Base-by-base conservation (phyloP, 805 yeast genomes). In the Spathaspora boniae region DNA sequence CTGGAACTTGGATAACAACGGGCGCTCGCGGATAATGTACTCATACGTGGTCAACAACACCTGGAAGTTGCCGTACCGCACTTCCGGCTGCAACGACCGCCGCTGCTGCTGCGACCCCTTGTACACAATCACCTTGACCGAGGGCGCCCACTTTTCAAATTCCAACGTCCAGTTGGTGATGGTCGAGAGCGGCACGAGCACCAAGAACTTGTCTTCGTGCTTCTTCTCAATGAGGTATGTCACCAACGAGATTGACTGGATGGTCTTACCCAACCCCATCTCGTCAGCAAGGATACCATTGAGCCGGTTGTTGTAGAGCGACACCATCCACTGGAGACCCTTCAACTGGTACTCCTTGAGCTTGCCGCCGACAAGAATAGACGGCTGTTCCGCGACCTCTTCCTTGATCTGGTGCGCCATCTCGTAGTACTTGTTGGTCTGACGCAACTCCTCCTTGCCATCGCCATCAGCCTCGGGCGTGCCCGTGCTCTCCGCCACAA, bases 141-240 rank as follows among this genome's bases (percentile, higher is more conserved):
- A 48, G n/a, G 95, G 94, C 0, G 93, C 94, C 94, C 94, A 85
- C 58, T 82, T 82, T 44, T 84, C 93, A 53, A 85, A 85, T 59
- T 85, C 95, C 38, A 82, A 43, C 9, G 85, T 82, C 95, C 95
- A 85, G 54, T 85, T 85, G 2, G 94, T 83, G 27, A 85, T 74
- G 0, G 94, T 86, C 2, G 93, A 84, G 44, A 85, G 66, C 4
- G 95, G 95, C 20, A 85, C 94, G 56, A 85, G 80, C 29, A 85
- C 86, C 52, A 85, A 70, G 47, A 80, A 85, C 38, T 86, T 86
- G 21, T 82, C 86, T 31, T 70, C 73, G 37, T 79, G 73, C 50
- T 85, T 85, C 26, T 59, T 66, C 51, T 85, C 94, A 40, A 74
- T 73, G 36, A 86, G 64, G 52, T 86, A 80, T 1, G 91, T 74